Evolutionary conservation across 176 grass and related monocot species (phyloP).

Genomic region (Rhynchospora pubera): DNA sequence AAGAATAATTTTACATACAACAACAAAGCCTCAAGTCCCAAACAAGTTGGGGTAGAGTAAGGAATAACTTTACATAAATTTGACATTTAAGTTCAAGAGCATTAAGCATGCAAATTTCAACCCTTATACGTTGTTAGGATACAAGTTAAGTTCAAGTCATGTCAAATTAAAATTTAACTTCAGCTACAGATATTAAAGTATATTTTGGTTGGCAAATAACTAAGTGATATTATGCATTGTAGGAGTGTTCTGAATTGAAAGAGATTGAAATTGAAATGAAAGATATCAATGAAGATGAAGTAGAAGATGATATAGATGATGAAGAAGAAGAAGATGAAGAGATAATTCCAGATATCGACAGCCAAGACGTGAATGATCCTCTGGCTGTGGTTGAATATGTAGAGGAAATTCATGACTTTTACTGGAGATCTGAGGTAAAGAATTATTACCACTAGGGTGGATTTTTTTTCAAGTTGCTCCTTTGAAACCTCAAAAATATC

Average conservation of each 20-base stretch:
- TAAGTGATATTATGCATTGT: slow-evolving; percentile 8
- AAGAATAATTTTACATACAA: neutral
- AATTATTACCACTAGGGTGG: neutral
- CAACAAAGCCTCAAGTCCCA: no score
- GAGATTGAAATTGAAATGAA: slow-evolving; percentile 94
- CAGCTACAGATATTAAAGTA: neutral
- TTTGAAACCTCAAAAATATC: no score
- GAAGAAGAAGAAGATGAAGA: slow-evolving; percentile 47
- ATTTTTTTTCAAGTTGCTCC: neutral
- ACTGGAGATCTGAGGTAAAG: slow-evolving; percentile 55
- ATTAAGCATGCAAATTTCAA: neutral
- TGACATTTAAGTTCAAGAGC: neutral
- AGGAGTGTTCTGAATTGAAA: slow-evolving; percentile 50
- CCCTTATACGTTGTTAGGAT: neutral
- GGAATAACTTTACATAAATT: no score
- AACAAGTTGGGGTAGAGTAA: no score
- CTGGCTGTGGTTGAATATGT: slow-evolving; percentile 83
- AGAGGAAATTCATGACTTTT: slow-evolving; percentile 66
- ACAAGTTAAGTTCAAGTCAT: neutral
- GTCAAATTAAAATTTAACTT: neutral
- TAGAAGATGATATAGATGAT: neutral
- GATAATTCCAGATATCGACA: slow-evolving; percentile 59
- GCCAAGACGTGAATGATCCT: slow-evolving; percentile 53
- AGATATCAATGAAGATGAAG: slow-evolving; percentile 25
- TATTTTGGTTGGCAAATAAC: neutral